These are phyloP conservation scores for Lactarius sanguifluus DNA, from an alignment of 768 basidiomycete genomes.

Conservation along the genomic window DNA sequence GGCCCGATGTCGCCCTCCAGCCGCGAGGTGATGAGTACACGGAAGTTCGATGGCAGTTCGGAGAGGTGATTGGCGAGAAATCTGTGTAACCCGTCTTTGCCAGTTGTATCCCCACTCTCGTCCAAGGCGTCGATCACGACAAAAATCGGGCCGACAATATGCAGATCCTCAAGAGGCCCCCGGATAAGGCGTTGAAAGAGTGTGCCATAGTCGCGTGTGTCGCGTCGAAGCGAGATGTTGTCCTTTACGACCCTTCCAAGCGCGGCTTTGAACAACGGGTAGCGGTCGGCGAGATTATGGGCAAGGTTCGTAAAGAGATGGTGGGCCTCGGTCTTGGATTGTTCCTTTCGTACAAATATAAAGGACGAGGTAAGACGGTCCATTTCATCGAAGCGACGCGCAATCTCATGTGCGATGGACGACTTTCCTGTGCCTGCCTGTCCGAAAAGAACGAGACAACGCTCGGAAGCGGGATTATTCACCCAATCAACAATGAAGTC, in stretches of 20 bases:
- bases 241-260: not conserved
- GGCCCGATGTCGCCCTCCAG: not conserved
- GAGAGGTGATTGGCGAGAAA: not conserved
- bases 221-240: not conserved
- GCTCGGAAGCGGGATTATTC: not conserved
- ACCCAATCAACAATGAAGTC: slow-evolving; percentile 1
- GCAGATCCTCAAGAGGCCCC: not conserved
- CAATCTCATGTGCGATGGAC: not conserved
- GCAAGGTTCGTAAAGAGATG: not conserved
- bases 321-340: not conserved
- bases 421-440: slow-evolving; percentile 1
- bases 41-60: slow-evolving; percentile 3
- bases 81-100: not conserved
- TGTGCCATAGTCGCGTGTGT: not conserved
- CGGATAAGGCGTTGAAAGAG: not conserved
- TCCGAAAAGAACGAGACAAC: slow-evolving; percentile 4
- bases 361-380: not conserved
- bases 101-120: not conserved
- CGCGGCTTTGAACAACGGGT: not conserved
- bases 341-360: not conserved
- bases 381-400: slow-evolving; percentile 3
- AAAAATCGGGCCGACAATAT: not conserved
- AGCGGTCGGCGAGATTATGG: not conserved
- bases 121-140: slow-evolving; percentile 4
- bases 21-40: slow-evolving; percentile 7